These are phyloP conservation scores for Alternaria dauci DNA, from an alignment of 2,329 filamentous ascomycete genomes.

Conservation along the genomic window DNA sequence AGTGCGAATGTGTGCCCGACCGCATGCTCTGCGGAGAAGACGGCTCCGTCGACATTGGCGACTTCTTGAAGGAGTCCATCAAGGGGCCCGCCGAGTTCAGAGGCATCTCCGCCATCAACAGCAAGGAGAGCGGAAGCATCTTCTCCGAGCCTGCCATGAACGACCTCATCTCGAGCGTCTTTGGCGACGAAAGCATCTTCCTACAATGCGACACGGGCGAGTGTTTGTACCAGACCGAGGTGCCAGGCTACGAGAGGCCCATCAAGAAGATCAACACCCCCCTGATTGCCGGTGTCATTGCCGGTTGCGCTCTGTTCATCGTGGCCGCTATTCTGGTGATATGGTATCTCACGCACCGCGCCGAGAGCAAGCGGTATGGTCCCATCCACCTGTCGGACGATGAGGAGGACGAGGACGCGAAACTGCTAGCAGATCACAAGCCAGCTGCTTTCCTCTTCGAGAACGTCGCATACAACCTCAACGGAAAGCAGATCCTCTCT, in stretches of 20 bases:
- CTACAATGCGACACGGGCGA: constrained; percentile 86
- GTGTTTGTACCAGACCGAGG: constrained; percentile 90
- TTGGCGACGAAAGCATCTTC: constrained; percentile 89
- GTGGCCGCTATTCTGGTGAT: constrained; percentile 83
- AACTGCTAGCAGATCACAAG: constrained; percentile 90
- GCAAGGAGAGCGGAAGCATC: constrained; percentile 74
- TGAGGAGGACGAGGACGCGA: constrained; percentile 81
- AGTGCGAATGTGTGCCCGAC: constrained; percentile 86
- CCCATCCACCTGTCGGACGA: constrained; percentile 83
- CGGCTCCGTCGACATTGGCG: constrained; percentile 89
- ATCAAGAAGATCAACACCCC: constrained; percentile 97
- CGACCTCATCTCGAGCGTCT: constrained; percentile 83
- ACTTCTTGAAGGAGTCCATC: constrained; percentile 85
- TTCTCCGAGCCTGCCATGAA: constrained; percentile 96
- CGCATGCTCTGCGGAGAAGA: constrained; percentile 94
- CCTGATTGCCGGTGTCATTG: constrained; percentile 92
- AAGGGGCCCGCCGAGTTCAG: constrained; percentile 87
- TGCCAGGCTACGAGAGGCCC: constrained; percentile 87
- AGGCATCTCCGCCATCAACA: constrained; percentile 66
- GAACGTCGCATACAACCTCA: constrained; percentile 84
- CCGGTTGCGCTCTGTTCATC: constrained; percentile 82
- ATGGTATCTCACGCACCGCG: constrained; percentile 87
- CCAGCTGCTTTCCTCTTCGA: constrained; percentile 89
- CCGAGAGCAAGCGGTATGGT: constrained; percentile 67
- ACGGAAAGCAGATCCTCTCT: constrained; percentile 84